Conservation (phyloP, 2,329 filamentous ascomycete species). For the Diaporthe sp. region DNA sequence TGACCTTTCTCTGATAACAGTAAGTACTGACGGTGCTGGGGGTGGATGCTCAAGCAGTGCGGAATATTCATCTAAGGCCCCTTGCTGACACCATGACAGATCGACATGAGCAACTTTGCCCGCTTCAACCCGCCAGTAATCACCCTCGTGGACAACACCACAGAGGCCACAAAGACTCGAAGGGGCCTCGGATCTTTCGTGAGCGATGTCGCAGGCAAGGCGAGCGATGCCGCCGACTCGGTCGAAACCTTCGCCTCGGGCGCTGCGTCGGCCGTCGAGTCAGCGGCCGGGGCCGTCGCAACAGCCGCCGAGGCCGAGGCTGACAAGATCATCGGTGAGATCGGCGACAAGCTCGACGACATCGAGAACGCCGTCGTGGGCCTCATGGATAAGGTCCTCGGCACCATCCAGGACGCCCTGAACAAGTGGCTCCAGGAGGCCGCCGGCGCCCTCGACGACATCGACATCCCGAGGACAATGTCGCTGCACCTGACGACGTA, state of each 20-base stretch:
- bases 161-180: conserved; percentile 32
- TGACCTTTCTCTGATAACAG: conserved; percentile 39
- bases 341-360: conserved; percentile 38
- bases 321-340: conserved; percentile 39
- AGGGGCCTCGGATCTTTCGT: conserved; percentile 31
- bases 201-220: conserved; percentile 24
- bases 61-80: too few relatives aligned
- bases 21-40: conserved; percentile 3
- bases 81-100: conserved; percentile 19
- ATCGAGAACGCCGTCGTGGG: conserved; percentile 38
- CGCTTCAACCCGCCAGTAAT: conserved; percentile 36
- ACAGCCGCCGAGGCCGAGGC: conserved; percentile 37
- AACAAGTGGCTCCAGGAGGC: conserved; percentile 40
- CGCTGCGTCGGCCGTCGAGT: conserved; percentile 19
- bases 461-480: conserved; percentile 36
- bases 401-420: conserved; percentile 39
- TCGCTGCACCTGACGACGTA: conserved; percentile 41
- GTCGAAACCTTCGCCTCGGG: conserved; percentile 33
- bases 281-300: conserved; percentile 32
- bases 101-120: conserved; percentile 41
- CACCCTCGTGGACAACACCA: conserved; percentile 33
- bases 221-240: conserved; percentile 13
- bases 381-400: conserved; percentile 40
- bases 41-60: not conserved
- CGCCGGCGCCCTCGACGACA: conserved; percentile 35